These are phyloP conservation scores for Plicaturopsis crispa DNA, from an alignment of 768 basidiomycete genomes.

Conservation along the genomic window DNA sequence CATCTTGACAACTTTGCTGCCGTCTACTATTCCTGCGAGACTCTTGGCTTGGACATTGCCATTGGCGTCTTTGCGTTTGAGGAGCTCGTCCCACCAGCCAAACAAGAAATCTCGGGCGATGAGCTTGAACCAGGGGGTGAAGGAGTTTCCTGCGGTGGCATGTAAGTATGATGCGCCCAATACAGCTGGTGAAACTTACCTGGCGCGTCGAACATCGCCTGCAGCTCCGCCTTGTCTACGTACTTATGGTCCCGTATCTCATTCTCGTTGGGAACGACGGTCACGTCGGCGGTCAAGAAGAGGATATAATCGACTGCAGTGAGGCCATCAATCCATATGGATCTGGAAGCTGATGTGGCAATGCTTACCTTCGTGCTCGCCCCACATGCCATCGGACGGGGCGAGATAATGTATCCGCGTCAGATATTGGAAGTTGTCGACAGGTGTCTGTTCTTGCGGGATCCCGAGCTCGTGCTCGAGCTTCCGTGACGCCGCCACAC, in stretches of 20 bases:
- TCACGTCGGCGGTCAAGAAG: slow-evolving; percentile 86
- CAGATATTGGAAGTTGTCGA: slow-evolving; percentile 88
- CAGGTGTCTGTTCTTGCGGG: slow-evolving; percentile 63
- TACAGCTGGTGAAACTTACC: slow-evolving; percentile 33
- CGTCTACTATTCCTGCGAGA: slow-evolving; percentile 56
- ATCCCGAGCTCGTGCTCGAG: slow-evolving; percentile 96
- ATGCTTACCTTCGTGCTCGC: slow-evolving; percentile 88
- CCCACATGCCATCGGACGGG: slow-evolving; percentile 89
- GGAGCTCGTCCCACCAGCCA: slow-evolving; percentile 96
- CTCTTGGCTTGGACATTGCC: slow-evolving; percentile 49
- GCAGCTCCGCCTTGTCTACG: slow-evolving; percentile 84
- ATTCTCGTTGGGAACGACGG: slow-evolving; percentile 81
- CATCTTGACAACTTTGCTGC: slow-evolving; percentile 70
- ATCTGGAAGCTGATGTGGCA: neutral
- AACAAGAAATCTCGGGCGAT: slow-evolving; percentile 96
- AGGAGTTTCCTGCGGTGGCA: slow-evolving; percentile 56
- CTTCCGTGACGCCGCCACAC: slow-evolving; percentile 89
- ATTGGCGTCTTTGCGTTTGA: slow-evolving; percentile 42
- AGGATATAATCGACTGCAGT: slow-evolving; percentile 91
- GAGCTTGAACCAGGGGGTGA: slow-evolving; percentile 99
- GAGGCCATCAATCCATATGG: slow-evolving; percentile 5
- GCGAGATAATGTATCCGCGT: slow-evolving; percentile 97
- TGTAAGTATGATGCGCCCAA: slow-evolving; percentile 1
- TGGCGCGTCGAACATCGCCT: slow-evolving; percentile 80
- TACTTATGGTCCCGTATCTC: slow-evolving; percentile 91